Conservation (phyloP, 2,329 filamentous ascomycete genomes). For the Coniosporium tulheliwenetii region DNA sequence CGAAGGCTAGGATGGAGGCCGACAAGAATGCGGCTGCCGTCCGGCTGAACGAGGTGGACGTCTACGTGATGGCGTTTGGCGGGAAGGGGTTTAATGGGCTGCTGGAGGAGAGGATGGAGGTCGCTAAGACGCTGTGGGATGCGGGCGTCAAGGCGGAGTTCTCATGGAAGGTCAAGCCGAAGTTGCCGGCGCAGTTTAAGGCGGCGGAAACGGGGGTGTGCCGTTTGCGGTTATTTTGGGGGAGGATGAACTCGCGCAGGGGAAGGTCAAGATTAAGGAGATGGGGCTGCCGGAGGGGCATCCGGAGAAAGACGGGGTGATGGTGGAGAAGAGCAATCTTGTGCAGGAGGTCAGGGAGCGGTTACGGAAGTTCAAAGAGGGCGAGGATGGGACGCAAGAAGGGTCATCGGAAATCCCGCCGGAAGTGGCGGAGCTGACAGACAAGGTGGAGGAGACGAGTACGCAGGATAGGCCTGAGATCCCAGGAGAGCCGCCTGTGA, state of each 20-base stretch:
- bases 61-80: conserved; percentile 89
- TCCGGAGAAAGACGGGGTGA: conserved; percentile 76
- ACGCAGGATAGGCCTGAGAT: not conserved
- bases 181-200: conserved; percentile 80
- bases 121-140: conserved; percentile 66
- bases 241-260: conserved; percentile 71
- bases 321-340: conserved; percentile 50
- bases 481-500: not conserved
- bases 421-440: not conserved
- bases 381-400: conserved; percentile 7
- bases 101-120: conserved; percentile 67
- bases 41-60: conserved; percentile 65
- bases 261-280: conserved; percentile 80
- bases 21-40: conserved; percentile 39
- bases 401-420: not conserved
- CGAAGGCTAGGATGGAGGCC: conserved; percentile 57
- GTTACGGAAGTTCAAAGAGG: conserved; percentile 20
- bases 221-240: conserved; percentile 83
- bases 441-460: not conserved
- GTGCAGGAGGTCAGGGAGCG: conserved; percentile 45
- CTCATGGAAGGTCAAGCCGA: conserved; percentile 78
- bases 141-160: conserved; percentile 88
- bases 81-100: conserved; percentile 71
- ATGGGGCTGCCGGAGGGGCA: conserved; percentile 66
- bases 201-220: conserved; percentile 65